Conservation (phyloP, 352 stramenopile genomes). For the Thalassiosira oceanica region DNA sequence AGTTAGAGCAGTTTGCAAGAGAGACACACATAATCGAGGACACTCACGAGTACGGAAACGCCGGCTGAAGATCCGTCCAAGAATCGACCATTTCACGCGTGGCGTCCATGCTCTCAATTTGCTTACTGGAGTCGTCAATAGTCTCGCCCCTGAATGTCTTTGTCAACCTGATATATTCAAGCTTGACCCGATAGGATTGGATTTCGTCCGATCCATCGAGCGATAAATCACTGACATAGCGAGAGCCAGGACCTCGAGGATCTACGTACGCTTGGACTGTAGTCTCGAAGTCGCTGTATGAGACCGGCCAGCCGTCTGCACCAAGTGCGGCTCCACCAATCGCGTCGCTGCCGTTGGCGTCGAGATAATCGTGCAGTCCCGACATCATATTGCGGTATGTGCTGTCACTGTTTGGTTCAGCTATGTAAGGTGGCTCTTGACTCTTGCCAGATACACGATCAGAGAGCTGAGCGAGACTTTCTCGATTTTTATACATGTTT, state of each 20-base stretch:
- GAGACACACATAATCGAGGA: too few relatives aligned
- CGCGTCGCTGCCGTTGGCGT: conserved; percentile 5
- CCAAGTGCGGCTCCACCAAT: conserved; percentile 39
- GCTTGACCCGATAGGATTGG: conserved; percentile 40
- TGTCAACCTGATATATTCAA: conserved; percentile 49
- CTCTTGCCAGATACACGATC: conserved; percentile 32
- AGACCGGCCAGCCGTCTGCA: conserved; percentile 53
- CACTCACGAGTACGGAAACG: conserved; percentile 68
- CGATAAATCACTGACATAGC: conserved; percentile 43
- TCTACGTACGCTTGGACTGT: conserved; percentile 26
- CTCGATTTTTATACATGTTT: conserved; percentile 50
- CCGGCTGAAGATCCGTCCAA: conserved; percentile 47
- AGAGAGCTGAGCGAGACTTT: conserved; percentile 40
- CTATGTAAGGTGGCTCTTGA: conserved; percentile 50
- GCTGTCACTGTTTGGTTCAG: conserved; percentile 46
- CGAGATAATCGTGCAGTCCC: conserved; percentile 42
- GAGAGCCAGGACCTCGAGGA: conserved; percentile 22
- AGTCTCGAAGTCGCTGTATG: conserved; percentile 47
- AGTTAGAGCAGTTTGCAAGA: too few relatives aligned
- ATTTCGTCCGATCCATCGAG: conserved; percentile 29
- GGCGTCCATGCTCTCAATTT: conserved; percentile 74
- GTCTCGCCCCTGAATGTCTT: conserved; percentile 52
- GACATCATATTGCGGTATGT: conserved; percentile 63
- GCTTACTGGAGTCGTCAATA: conserved; percentile 57
- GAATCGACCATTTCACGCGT: conserved; percentile 52